Conservation (phyloP, 1,284 basidiomycete species). For the Blastosporella zonata region DNA sequence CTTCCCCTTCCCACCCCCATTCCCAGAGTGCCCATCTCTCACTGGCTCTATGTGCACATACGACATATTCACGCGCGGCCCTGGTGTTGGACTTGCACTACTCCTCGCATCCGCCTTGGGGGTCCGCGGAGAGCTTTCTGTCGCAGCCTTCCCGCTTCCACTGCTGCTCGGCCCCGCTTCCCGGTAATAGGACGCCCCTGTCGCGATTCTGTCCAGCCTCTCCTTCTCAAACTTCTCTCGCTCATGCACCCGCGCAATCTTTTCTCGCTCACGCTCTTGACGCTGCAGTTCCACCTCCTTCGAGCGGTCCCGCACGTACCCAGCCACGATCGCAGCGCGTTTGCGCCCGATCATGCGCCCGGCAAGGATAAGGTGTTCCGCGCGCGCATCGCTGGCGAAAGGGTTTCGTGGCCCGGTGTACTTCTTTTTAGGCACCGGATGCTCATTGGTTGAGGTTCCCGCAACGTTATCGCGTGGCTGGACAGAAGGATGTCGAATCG, state of each 20-base stretch:
- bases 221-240: slow-evolving; percentile 23
- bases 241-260: slow-evolving; percentile 20
- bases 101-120: slow-evolving; percentile 23
- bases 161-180: slow-evolving; percentile 7
- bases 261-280: slow-evolving; percentile 27
- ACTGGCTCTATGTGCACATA: slow-evolving; percentile 8
- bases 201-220: slow-evolving; percentile 22
- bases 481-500: slow-evolving; percentile 6
- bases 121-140: slow-evolving; percentile 21
- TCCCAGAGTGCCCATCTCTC: not conserved
- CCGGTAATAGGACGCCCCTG: slow-evolving; percentile 30
- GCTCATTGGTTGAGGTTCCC: slow-evolving; percentile 3
- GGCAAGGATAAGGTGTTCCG: slow-evolving; percentile 59
- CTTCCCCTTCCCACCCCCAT: slow-evolving; percentile 7
- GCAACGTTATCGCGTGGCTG: not conserved
- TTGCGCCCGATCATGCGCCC: slow-evolving; percentile 54
- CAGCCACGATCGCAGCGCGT: slow-evolving; percentile 45
- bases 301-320: slow-evolving; percentile 30
- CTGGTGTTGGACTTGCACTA: slow-evolving; percentile 10
- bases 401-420: slow-evolving; percentile 20
- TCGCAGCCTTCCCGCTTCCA: not conserved
- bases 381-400: slow-evolving; percentile 51
- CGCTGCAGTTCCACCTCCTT: slow-evolving; percentile 34
- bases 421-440: slow-evolving; percentile 6
- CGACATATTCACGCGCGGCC: slow-evolving; percentile 9